Conservation (phyloP, 371 early-diverging fungal genomes). For the Vittaforma corneae region DNA sequence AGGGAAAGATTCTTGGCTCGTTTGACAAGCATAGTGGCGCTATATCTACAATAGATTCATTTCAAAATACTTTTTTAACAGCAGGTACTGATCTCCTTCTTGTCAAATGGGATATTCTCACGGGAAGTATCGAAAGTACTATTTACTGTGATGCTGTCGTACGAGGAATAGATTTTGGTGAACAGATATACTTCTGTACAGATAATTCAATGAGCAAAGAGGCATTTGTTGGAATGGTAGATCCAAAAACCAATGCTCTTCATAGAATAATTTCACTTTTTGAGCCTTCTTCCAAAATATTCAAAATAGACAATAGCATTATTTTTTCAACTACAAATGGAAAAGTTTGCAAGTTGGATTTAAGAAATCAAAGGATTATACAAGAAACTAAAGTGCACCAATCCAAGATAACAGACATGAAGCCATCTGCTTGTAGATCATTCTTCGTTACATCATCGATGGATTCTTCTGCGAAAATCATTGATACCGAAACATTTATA, state of each 20-base stretch:
- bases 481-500: conserved; percentile 71
- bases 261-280: conserved; percentile 31
- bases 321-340: conserved; percentile 68
- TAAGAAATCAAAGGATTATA: conserved; percentile 60
- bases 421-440: conserved; percentile 75
- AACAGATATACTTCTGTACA: conserved; percentile 68
- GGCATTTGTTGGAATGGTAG: conserved; percentile 68
- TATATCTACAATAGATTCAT: conserved; percentile 69
- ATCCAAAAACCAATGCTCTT: conserved; percentile 63
- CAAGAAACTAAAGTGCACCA: conserved; percentile 63
- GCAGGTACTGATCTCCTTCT: conserved; percentile 84
- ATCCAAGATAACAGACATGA: conserved; percentile 74
- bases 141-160: conserved; percentile 80
- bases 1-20: conserved; percentile 87
- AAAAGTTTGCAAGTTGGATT: conserved; percentile 37
- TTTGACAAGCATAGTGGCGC: conserved; percentile 85
- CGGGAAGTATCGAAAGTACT: conserved; percentile 73
- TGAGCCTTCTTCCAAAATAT: conserved; percentile 71
- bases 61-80: conserved; percentile 67
- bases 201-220: conserved; percentile 85
- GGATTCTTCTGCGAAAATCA: conserved; percentile 79
- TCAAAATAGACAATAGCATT: conserved; percentile 76
- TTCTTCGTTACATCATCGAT: conserved; percentile 89
- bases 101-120: conserved; percentile 82
- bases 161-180: conserved; percentile 77